Conservation (phyloP, 192 early-diverging fungal genomes). For the Umbelopsis isabellina region DNA sequence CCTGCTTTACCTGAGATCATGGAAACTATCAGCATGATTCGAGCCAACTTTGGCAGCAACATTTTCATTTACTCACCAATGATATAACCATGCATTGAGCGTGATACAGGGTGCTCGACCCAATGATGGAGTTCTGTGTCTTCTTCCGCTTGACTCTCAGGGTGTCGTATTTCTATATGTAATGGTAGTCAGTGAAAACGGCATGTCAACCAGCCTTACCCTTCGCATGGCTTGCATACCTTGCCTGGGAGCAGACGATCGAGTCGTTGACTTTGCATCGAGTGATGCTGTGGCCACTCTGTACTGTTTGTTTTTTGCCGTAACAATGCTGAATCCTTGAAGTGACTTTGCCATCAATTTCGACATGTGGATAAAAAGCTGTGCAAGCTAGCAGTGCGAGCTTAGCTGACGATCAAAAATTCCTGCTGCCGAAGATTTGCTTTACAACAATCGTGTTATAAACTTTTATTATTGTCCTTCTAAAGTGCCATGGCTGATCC, state of each 20-base stretch:
- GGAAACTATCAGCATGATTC: neutral
- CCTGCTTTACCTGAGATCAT: conserved; percentile 27
- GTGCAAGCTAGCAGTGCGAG: too few relatives aligned
- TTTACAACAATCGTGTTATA: neutral
- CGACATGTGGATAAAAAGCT: neutral
- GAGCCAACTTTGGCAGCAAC: neutral
- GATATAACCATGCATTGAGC: conserved; percentile 14
- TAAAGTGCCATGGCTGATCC: conserved; percentile 49
- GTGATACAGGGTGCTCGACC: conserved; percentile 4
- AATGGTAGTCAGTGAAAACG: neutral
- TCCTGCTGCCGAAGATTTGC: neutral
- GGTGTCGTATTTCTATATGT: conserved; percentile 9
- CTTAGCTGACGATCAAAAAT: too few relatives aligned
- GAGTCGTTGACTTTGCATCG: neutral
- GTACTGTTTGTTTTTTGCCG: conserved; percentile 26
- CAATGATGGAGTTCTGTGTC: conserved; percentile 6
- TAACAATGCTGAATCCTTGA: conserved; percentile 29
- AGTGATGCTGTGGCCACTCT: conserved; percentile 27
- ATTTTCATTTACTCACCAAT: neutral
- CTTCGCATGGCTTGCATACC: neutral
- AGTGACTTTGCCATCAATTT: conserved; percentile 25
- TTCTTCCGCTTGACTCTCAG: conserved; percentile 17
- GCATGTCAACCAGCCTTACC: neutral
- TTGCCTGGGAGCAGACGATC: neutral
- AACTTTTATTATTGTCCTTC: conserved; percentile 1